Evolutionary conservation across 805 yeast species (phyloP).

Genomic region (Lipomyces kockii): DNA sequence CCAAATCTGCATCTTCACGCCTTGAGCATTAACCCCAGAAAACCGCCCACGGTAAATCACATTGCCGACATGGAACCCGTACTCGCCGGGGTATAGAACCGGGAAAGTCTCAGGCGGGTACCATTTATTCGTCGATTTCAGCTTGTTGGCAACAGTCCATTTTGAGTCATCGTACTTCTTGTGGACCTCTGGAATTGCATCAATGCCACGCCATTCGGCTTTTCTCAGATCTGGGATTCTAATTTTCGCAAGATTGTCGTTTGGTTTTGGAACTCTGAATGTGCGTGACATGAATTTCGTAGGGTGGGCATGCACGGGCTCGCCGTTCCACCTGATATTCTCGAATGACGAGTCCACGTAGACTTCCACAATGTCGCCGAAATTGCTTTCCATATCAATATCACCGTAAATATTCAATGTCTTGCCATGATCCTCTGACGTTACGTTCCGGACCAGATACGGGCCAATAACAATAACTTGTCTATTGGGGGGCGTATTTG

Average conservation of each 20-base stretch:
- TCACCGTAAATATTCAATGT: conserved; percentile 22
- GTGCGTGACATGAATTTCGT: conserved; percentile 21
- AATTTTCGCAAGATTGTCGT: conserved; percentile 17
- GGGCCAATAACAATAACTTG: conserved; percentile 31
- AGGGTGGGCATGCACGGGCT: neutral
- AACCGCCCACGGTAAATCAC: conserved; percentile 28
- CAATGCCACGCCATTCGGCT: conserved; percentile 20
- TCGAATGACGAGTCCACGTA: conserved; percentile 16
- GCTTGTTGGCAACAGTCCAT: conserved; percentile 24
- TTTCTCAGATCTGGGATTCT: conserved; percentile 17
- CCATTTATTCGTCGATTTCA: conserved; percentile 16
- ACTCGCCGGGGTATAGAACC: conserved; percentile 31
- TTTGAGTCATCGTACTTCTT: conserved; percentile 23
- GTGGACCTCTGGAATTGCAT: conserved; percentile 20
- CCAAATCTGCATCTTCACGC: conserved; percentile 19
- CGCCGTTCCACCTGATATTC: conserved; percentile 26
- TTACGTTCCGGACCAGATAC: conserved; percentile 28
- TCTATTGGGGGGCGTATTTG: conserved; percentile 9
- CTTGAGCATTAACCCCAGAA: conserved; percentile 8
- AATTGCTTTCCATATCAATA: conserved; percentile 23
- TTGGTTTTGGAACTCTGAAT: conserved; percentile 22
- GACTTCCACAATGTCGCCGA: conserved; percentile 19
- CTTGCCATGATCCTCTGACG: conserved; percentile 2
- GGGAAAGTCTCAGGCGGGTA: conserved; percentile 25
- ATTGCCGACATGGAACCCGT: conserved; percentile 27